Conservation (phyloP, 2,329 filamentous ascomycete species). For the Polytolypa hystricis region DNA sequence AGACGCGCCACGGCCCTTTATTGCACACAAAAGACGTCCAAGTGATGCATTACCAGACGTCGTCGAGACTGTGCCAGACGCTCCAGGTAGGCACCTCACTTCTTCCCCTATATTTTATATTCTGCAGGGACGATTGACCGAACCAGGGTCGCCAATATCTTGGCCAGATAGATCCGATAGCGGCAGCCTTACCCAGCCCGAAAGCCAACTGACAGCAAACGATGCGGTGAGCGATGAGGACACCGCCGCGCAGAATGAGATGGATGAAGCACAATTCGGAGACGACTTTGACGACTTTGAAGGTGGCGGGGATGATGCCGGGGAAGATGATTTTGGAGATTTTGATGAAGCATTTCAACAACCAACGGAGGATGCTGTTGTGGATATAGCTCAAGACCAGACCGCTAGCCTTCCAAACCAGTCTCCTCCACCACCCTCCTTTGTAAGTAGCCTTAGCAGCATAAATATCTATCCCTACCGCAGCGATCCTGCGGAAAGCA, state of each 20-base stretch:
- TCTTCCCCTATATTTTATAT: slow-evolving; percentile 20
- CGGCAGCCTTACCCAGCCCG: slow-evolving; percentile 32
- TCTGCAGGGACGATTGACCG: slow-evolving; percentile 49
- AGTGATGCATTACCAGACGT: slow-evolving; percentile 35
- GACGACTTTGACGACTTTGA: slow-evolving; percentile 46
- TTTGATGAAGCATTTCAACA: slow-evolving; percentile 58
- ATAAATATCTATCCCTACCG: slow-evolving; percentile 9
- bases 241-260: slow-evolving; percentile 36
- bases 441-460: slow-evolving; percentile 34
- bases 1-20: slow-evolving; percentile 11
- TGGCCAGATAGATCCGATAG: slow-evolving; percentile 39
- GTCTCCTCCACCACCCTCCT: slow-evolving; percentile 25
- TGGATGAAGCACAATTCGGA: slow-evolving; percentile 48
- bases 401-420: slow-evolving; percentile 13
- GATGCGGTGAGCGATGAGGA: slow-evolving; percentile 51
- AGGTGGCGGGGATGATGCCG: slow-evolving; percentile 40
- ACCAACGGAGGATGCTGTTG: slow-evolving; percentile 21
- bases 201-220: slow-evolving; percentile 16
- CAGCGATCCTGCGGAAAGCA: no score
- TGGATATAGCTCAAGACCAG: slow-evolving; percentile 15
- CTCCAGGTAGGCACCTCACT: slow-evolving; percentile 43
- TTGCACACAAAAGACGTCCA: slow-evolving; percentile 28
- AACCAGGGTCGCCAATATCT: slow-evolving; percentile 47
- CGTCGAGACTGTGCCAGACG: slow-evolving; percentile 33
- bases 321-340: slow-evolving; percentile 49